Evolutionary conservation across 2,329 filamentous ascomycete species (phyloP).

Genomic region (Penicillium sp.): DNA sequence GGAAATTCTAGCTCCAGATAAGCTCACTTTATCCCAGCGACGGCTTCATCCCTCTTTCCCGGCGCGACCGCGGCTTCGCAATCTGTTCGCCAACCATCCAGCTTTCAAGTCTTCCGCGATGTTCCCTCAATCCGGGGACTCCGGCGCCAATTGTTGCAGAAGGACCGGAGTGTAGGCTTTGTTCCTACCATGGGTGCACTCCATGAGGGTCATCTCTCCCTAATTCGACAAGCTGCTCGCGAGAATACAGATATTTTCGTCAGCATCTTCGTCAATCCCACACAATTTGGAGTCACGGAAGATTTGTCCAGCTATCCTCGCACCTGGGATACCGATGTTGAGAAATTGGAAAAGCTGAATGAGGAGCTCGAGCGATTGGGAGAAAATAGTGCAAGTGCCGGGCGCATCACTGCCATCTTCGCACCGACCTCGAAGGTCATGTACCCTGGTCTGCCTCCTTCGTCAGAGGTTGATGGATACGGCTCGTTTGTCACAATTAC

Average conservation of each 20-base stretch:
- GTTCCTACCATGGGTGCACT: slow-evolving; percentile 98
- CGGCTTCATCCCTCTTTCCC: slow-evolving; percentile 27
- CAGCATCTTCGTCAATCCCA: slow-evolving; percentile 93
- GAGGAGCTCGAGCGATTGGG: slow-evolving; percentile 66
- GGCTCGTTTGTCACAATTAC: slow-evolving; percentile 92
- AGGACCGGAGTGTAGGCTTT: slow-evolving; percentile 74
- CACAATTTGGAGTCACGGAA: slow-evolving; percentile 88
- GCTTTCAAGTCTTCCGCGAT: slow-evolving; percentile 66
- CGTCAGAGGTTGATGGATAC: slow-evolving; percentile 69
- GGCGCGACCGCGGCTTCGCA: slow-evolving; percentile 22
- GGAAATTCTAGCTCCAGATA: slow-evolving; percentile 5
- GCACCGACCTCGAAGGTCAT: slow-evolving; percentile 79
- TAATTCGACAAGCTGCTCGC: slow-evolving; percentile 78
- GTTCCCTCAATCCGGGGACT: slow-evolving; percentile 69
- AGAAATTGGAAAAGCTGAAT: slow-evolving; percentile 67
- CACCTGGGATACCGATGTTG: slow-evolving; percentile 78
- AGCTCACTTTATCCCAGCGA: slow-evolving; percentile 20
- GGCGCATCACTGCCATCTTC: slow-evolving; percentile 78
- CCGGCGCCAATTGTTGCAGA: slow-evolving; percentile 64
- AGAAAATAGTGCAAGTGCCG: slow-evolving; percentile 38
- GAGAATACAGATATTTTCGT: slow-evolving; percentile 88
- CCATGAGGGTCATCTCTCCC: slow-evolving; percentile 84
- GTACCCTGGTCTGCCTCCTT: slow-evolving; percentile 79
- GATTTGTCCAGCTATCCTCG: slow-evolving; percentile 87
- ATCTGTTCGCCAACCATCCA: slow-evolving; percentile 26